These are phyloP conservation scores for Persicaria maculosa DNA, from an alignment of 148 eudicot species.

Conservation along the genomic window DNA sequence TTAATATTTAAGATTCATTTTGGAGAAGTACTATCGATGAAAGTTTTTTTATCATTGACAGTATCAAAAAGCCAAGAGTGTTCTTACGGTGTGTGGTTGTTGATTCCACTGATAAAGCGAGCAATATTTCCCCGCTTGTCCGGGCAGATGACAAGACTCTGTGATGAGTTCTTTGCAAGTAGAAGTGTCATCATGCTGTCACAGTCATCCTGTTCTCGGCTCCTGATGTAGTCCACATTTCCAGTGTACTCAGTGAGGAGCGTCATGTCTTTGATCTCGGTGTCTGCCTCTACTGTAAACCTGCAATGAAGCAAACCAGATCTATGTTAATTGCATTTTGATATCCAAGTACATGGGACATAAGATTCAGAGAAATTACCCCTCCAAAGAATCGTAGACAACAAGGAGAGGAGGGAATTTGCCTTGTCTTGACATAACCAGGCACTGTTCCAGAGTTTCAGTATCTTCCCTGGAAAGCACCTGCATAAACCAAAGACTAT, in stretches of 20 bases:
- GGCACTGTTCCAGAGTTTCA: slow-evolving; percentile 63
- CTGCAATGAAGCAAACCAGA: slow-evolving; percentile 30
- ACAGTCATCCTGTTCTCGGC: slow-evolving; percentile 76
- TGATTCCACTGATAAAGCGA: slow-evolving; percentile 88
- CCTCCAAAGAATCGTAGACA: slow-evolving; percentile 66
- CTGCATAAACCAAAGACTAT: slow-evolving; percentile 26
- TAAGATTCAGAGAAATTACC: slow-evolving; percentile 33
- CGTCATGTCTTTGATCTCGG: slow-evolving; percentile 79
- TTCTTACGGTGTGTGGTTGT: slow-evolving; percentile 77
- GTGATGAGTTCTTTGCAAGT: slow-evolving; percentile 47
- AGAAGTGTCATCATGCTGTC: slow-evolving; percentile 97
- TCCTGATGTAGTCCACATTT: slow-evolving; percentile 83
- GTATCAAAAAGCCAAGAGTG: background rate
- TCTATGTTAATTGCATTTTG: background rate
- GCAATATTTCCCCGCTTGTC: slow-evolving; percentile 91
- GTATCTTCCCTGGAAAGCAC: slow-evolving; percentile 72
- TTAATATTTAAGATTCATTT: too few species aligned
- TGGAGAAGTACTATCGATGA: too few species aligned
- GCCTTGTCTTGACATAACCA: slow-evolving; percentile 62
- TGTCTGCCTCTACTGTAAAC: slow-evolving; percentile 80
- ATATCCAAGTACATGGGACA: background rate
- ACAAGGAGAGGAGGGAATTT: slow-evolving; percentile 76
- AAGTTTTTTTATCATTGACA: too few species aligned
- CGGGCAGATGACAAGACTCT: slow-evolving; percentile 81
- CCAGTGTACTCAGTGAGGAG: slow-evolving; percentile 72